phyloP scores from a whole-genome alignment of 1,139 yeast species.

The Saccharomycopsis phalli region DNA sequence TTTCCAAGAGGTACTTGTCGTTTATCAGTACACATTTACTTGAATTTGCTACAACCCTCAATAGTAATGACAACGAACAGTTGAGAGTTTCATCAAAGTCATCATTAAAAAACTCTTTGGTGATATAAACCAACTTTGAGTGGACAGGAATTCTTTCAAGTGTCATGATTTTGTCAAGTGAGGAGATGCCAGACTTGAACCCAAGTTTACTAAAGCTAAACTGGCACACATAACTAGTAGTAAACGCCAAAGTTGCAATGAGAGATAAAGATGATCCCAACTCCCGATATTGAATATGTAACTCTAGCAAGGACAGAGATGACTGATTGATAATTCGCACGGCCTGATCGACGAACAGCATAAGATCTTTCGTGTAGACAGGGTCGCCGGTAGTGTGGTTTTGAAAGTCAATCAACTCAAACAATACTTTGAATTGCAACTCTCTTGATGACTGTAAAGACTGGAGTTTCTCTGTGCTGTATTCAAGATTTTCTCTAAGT shows the following conservation, averaged over 20 bases:
- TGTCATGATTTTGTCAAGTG: neutral
- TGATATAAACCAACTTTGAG: neutral
- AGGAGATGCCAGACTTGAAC: neutral
- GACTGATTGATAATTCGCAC: neutral
- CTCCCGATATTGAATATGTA: neutral
- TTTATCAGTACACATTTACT: too few relatives aligned
- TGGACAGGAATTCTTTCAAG: neutral
- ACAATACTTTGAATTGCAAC: slow-evolving; percentile 3
- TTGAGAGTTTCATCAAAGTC: neutral
- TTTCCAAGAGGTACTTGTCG: too few relatives aligned
- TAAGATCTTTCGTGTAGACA: neutral
- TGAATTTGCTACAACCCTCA: too few relatives aligned
- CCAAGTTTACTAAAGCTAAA: neutral
- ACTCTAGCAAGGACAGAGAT: neutral
- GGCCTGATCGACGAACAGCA: neutral
- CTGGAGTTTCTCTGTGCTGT: neutral
- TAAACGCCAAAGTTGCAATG: neutral
- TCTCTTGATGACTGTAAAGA: neutral
- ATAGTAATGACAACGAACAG: neutral
- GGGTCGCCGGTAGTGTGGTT: neutral
- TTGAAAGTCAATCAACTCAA: slow-evolving; percentile 6
- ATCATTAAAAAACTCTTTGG: too few relatives aligned
- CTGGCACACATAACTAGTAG: neutral
- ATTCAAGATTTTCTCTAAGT: neutral
- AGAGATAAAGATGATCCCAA: neutral